phyloP scores from a whole-genome alignment of 108 stramenopile genomes.

The Conticribra guillardii region DNA sequence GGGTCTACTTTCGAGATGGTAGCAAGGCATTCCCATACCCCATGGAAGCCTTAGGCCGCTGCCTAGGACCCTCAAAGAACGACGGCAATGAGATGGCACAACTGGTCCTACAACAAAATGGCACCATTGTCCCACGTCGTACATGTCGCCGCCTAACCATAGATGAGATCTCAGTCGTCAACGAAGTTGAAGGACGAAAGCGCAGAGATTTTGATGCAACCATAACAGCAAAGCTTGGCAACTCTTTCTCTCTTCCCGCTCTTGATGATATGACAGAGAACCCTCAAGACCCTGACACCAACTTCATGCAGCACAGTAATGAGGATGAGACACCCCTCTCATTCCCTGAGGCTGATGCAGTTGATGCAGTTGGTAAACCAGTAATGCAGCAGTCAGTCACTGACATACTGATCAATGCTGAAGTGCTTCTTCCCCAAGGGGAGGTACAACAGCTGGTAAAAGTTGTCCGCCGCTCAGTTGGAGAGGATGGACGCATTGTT shows the following conservation, averaged over 20 bases:
- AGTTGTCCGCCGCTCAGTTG: constrained; percentile 27
- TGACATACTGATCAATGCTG: constrained; percentile 49
- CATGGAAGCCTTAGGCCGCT: constrained; percentile 21
- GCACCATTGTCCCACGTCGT: constrained; percentile 31
- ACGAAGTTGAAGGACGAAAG: constrained; percentile 3
- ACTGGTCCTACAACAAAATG: constrained; percentile 42
- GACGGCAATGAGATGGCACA: constrained; percentile 51
- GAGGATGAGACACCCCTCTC: constrained; percentile 10
- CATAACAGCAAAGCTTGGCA: constrained; percentile 18
- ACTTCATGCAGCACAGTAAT: constrained; percentile 19
- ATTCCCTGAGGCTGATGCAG: constrained; percentile 33
- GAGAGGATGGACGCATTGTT: constrained; percentile 30
- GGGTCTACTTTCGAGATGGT: constrained; percentile 40
- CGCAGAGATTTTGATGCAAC: constrained; percentile 5
- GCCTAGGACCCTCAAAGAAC: constrained; percentile 48
- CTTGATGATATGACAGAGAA: not conserved
- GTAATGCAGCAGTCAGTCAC: constrained; percentile 15
- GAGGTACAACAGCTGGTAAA: constrained; percentile 16
- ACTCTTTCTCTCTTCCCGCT: not conserved
- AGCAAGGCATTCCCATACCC: not conserved
- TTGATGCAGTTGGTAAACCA: constrained; percentile 25
- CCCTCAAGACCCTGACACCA: constrained; percentile 17
- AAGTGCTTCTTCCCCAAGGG: constrained; percentile 41
- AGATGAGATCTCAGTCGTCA: constrained; percentile 5
- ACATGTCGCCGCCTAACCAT: constrained; percentile 26